Evolutionary conservation across 2,329 filamentous ascomycete species (phyloP).

Genomic region (Aspergillus thermomutatus): DNA sequence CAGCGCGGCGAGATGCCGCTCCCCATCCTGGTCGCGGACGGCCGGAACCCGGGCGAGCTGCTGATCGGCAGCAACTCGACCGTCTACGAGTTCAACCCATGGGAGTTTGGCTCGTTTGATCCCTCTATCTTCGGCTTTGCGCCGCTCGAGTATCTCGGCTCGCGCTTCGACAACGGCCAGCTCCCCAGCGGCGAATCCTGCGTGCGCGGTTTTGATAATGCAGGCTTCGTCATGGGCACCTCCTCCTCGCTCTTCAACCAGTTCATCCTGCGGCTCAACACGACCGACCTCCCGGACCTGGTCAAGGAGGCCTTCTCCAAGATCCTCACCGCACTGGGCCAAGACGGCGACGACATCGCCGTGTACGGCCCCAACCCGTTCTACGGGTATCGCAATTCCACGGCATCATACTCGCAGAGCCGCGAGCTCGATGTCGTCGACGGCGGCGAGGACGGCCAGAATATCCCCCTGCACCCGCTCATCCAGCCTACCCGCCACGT

Average conservation of each 20-base stretch:
- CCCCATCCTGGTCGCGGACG: slow-evolving; percentile 70
- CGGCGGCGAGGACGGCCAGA: slow-evolving; percentile 73
- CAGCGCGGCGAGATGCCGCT: slow-evolving; percentile 62
- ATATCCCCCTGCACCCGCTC: slow-evolving; percentile 73
- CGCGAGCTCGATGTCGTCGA: slow-evolving; percentile 68
- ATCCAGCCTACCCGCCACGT: slow-evolving; percentile 69
- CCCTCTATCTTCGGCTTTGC: slow-evolving; percentile 69
- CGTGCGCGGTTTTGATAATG: slow-evolving; percentile 76
- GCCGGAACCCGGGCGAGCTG: slow-evolving; percentile 59
- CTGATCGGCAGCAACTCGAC: slow-evolving; percentile 69
- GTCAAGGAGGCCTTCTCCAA: slow-evolving; percentile 51
- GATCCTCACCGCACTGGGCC: slow-evolving; percentile 55
- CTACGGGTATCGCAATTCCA: slow-evolving; percentile 58
- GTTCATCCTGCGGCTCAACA: slow-evolving; percentile 64
- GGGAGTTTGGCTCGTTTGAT: slow-evolving; percentile 74
- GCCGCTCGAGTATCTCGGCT: slow-evolving; percentile 68
- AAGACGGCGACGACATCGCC: slow-evolving; percentile 68
- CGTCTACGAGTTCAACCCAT: slow-evolving; percentile 74
- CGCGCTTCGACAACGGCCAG: slow-evolving; percentile 63
- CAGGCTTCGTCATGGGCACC: slow-evolving; percentile 80
- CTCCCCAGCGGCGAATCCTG: slow-evolving; percentile 59
- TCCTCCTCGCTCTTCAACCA: slow-evolving; percentile 82
- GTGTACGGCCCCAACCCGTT: slow-evolving; percentile 75
- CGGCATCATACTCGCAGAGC: slow-evolving; percentile 55
- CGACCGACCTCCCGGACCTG: slow-evolving; percentile 46